Conservation (phyloP, 1,139 yeast species). For the Petasospora fabianii region DNA sequence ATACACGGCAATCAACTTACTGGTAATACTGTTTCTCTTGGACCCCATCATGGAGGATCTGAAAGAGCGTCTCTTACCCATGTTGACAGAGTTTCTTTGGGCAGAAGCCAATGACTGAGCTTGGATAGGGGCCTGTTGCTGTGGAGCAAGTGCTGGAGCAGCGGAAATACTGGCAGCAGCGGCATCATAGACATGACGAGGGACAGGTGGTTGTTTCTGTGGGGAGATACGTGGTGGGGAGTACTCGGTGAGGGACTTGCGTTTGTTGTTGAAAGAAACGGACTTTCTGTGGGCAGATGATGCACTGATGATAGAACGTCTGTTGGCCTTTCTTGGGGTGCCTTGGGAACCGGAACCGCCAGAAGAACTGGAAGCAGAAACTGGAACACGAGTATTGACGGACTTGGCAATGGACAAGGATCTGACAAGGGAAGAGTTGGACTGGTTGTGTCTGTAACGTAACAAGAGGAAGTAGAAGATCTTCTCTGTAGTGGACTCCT, state of each 20-base stretch:
- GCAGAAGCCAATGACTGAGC: conserved; percentile 1
- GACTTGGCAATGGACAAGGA: conserved; percentile 29
- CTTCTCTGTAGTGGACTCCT: conserved; percentile 67
- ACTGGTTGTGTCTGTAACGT: conserved; percentile 37
- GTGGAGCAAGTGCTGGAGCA: background rate
- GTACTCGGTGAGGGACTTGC: conserved; percentile 20
- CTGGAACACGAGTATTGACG: conserved; percentile 19
- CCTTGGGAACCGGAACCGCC: background rate
- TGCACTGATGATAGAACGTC: conserved; percentile 50
- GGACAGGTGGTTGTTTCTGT: conserved; percentile 33
- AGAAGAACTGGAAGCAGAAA: conserved; percentile 18
- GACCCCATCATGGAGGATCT: conserved; percentile 35
- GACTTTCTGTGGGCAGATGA: conserved; percentile 54
- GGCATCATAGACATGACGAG: conserved; percentile 31
- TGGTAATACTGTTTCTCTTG: conserved; percentile 68
- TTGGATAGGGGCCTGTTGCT: conserved; percentile 2
- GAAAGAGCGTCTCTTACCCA: conserved; percentile 28
- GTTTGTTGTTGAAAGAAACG: conserved; percentile 45
- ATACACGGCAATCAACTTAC: conserved; percentile 65
- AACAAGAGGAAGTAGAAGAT: conserved; percentile 65
- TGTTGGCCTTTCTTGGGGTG: conserved; percentile 40
- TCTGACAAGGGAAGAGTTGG: conserved; percentile 27
- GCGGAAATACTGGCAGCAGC: conserved; percentile 2
- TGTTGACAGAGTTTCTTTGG: conserved; percentile 28
- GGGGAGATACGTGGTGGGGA: conserved; percentile 12